A percentile compares a stretch with the other conserved stretches of the same genome.
Conservation (phyloP, 1,284 basidiomycete genomes). For the Apiotrichum akiyoshidainum region DNA sequence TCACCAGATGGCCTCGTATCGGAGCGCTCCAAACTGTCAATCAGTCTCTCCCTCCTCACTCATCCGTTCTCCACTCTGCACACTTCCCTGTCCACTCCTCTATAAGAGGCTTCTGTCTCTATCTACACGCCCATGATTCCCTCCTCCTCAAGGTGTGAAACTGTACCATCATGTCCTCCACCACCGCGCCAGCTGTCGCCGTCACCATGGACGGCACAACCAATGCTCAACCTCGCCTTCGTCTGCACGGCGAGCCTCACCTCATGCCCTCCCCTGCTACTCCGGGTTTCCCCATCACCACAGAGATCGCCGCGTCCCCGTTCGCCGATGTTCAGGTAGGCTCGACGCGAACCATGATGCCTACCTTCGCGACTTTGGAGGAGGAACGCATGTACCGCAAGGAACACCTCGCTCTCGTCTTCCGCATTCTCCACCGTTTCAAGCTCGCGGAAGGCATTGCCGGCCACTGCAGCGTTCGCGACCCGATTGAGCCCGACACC, state of each 20-base stretch:
- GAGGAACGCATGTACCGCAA: conserved; percentile 42
- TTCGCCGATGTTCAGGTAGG: conserved; percentile 37
- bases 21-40: too few relatives aligned
- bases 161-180: too few relatives aligned
- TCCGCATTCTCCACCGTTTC: conserved; percentile 38
- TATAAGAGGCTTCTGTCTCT: too few relatives aligned
- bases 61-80: too few relatives aligned
- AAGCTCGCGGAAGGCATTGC: conserved; percentile 40
- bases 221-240: conserved; percentile 8
- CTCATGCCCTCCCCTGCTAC: conserved; percentile 13
- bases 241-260: conserved; percentile 11
- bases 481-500: conserved; percentile 41
- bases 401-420: conserved; percentile 42
- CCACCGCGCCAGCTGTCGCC: too few relatives aligned
- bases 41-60: too few relatives aligned
- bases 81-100: too few relatives aligned
- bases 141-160: too few relatives aligned
- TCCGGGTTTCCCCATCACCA: conserved; percentile 30
- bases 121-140: too few relatives aligned
- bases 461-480: conserved; percentile 41
- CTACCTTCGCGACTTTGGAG: conserved; percentile 27
- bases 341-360: conserved; percentile 33
- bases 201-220: background rate
- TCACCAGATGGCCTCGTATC: too few relatives aligned
- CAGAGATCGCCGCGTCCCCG: conserved; percentile 30